Percentiles rank a stretch among this genome's conserved stretches.
phyloP scores from a whole-genome alignment of 78 protist species.

The Dictyostelium discoideum region DNA sequence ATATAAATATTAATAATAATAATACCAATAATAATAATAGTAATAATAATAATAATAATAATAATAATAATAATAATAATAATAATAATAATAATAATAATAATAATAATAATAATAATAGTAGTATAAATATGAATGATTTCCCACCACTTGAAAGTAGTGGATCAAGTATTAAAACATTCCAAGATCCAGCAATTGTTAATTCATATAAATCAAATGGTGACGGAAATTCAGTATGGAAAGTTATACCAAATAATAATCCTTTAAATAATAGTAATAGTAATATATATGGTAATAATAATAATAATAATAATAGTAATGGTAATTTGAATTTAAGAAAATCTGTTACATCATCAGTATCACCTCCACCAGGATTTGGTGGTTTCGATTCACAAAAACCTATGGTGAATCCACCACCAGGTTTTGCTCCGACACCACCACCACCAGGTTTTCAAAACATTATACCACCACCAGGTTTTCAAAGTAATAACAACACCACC shows the following conservation, averaged over 20 bases:
- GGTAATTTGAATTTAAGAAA: neutral
- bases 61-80: neutral
- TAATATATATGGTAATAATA: neutral
- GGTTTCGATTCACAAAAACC: neutral
- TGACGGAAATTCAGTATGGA: neutral
- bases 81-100: constrained; percentile 14
- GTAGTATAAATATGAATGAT: neutral
- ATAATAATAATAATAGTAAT: too few relatives aligned
- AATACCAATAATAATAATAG: constrained; percentile 7
- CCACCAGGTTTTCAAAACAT: constrained; percentile 47
- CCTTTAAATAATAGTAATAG: neutral
- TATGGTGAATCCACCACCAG: constrained; percentile 45
- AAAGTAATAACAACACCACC: neutral
- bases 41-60: neutral
- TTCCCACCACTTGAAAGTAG: neutral
- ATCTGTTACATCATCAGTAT: constrained; percentile 30
- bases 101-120: neutral
- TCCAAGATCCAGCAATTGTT: constrained; percentile 55
- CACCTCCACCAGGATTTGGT: constrained; percentile 70
- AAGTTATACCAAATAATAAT: neutral
- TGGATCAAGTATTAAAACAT: neutral
- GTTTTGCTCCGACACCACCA: constrained; percentile 28
- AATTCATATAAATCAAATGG: neutral
- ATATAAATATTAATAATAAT: too few relatives aligned
- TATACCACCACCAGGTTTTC: constrained; percentile 55